Conservation (phyloP, 768 basidiomycete species). For the Leccinum incarnatum region DNA sequence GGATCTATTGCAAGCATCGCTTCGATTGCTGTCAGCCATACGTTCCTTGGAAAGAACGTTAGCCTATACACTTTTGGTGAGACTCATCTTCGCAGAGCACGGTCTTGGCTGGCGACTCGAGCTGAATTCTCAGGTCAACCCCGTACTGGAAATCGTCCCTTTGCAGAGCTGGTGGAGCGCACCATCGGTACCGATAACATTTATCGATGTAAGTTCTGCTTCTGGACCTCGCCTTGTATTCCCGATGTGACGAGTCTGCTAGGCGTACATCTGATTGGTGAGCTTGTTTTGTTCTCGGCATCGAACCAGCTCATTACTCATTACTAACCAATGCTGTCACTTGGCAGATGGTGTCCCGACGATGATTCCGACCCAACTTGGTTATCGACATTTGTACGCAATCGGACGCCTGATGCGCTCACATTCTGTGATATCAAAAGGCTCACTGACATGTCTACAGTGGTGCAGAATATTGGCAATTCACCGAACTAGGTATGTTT, state of each 20-base stretch:
- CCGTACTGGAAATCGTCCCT: conserved; percentile 42
- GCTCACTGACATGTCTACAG: conserved; percentile 15
- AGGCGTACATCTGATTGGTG: conserved; percentile 48
- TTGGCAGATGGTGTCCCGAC: conserved; percentile 49
- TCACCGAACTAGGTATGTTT: conserved; percentile 37
- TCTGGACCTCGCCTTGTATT: background rate
- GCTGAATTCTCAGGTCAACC: conserved; percentile 43
- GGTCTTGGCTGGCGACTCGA: background rate
- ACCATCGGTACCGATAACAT: conserved; percentile 37
- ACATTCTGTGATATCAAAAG: conserved; percentile 8
- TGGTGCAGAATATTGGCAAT: conserved; percentile 48
- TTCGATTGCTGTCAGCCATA: conserved; percentile 31
- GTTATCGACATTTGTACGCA: conserved; percentile 46
- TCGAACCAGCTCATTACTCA: background rate
- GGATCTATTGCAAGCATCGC: conserved; percentile 41
- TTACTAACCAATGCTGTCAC: background rate
- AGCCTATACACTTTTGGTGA: conserved; percentile 46
- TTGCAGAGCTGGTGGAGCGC: conserved; percentile 40
- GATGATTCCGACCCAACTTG: conserved; percentile 42
- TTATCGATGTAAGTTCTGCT: conserved; percentile 37
- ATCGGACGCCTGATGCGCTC: conserved; percentile 2
- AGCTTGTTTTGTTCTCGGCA: background rate
- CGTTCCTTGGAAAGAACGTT: conserved; percentile 26
- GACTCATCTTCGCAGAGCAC: background rate
- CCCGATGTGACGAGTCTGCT: conserved; percentile 2